These are phyloP conservation scores for Brettanomyces sp. DNA, from an alignment of 805 yeast species.

Conservation along the genomic window DNA sequence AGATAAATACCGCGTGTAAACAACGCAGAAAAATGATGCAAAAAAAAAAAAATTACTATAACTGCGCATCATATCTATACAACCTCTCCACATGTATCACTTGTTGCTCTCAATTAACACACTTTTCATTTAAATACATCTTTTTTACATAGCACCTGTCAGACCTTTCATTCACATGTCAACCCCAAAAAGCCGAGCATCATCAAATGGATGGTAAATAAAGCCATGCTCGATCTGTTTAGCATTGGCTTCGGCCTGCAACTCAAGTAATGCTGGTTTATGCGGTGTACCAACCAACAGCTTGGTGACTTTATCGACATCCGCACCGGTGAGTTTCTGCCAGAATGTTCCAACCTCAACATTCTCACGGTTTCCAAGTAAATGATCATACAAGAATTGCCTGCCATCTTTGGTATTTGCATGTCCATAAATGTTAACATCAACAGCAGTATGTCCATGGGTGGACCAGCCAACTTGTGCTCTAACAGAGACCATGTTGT, in stretches of 20 bases:
- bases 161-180: no score
- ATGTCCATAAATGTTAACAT: slow-evolving; percentile 82
- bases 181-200: neutral
- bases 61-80: no score
- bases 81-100: no score
- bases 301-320: slow-evolving; percentile 40
- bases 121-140: no score
- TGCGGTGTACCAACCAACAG: slow-evolving; percentile 33
- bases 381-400: slow-evolving; percentile 30
- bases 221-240: slow-evolving; percentile 10
- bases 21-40: no score
- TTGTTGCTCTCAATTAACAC: no score
- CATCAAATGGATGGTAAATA: slow-evolving; percentile 7
- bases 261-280: slow-evolving; percentile 25
- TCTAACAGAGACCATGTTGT: slow-evolving; percentile 66
- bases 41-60: no score
- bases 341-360: slow-evolving; percentile 73
- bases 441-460: slow-evolving; percentile 94
- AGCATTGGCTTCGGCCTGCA: neutral
- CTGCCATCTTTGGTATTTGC: slow-evolving; percentile 45
- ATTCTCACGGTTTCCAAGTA: slow-evolving; percentile 81
- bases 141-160: no score
- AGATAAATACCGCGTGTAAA: no score
- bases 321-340: slow-evolving; percentile 42
- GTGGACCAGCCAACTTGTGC: slow-evolving; percentile 96